Base-by-base conservation (phyloP, 176 grass and related monocot species). In the Carex littledalei region DNA sequence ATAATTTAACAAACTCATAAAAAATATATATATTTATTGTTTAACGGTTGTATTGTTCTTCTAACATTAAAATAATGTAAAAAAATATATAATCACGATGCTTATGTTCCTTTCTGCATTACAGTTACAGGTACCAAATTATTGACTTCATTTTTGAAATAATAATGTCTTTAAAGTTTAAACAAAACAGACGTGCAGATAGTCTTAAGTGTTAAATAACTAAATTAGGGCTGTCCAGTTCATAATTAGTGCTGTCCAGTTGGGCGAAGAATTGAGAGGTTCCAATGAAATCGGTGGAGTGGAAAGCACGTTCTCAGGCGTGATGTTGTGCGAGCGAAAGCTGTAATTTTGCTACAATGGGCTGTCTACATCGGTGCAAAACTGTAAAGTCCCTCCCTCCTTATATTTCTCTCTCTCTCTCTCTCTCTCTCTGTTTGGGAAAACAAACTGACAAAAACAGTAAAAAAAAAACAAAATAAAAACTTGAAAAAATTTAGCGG, bases 291-390 rank as follows among this genome's bases (percentile, higher is more conserved):
- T 82, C 29, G 22, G 47, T 83, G 41, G 81, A 83, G 81, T 83
- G 81, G 24, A 65, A 83, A 52, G 81, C 81, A 83, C 81, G 81
- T 83, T 83, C 58, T 83, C 9, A 1, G 22, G 81, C 64, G 63
- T 83, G 80, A 21, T 64, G 22, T 26, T 0, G 18, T 54, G 41
- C 45, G 63, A 64, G 35, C 18, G 32, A 67, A 26, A 69, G 52
- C 74, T 57, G 52, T 83, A 67, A 76, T 76, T 32, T 54, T 32
- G 35, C 81, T 83, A 60, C 43, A 67, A 83, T 83, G 61, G 61
- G 81, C 61, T 83, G 81, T 68, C 62, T 67, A 47, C 64, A 83
- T 83, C 41, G 81, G 81, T 83, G 81, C 81, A 83, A 64, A 64
- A 83, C 50, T 78, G 50, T 50, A 34, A 78, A 78, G 21, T 29